A percentile compares a stretch with the other conserved stretches of the same genome.
phyloP scores from a whole-genome alignment of 2,329 filamentous ascomycete genomes.

The Furcasterigmium sp. region DNA sequence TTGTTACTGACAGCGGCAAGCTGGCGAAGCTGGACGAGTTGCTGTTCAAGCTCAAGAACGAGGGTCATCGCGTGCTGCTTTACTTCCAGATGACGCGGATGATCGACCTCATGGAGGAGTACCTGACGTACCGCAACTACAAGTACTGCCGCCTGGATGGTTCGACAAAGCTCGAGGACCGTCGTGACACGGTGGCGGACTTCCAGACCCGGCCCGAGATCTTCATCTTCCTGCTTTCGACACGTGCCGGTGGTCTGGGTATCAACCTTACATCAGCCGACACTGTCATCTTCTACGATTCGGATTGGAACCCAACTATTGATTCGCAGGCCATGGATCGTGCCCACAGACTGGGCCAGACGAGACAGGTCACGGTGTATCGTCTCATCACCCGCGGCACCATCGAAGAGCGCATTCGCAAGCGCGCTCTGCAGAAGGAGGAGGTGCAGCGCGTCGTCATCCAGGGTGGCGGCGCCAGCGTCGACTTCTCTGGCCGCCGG shows the following conservation, averaged over 20 bases:
- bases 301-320: constrained; percentile 98
- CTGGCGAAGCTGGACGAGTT: constrained; percentile 85
- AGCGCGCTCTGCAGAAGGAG: constrained; percentile 95
- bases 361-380: constrained; percentile 92
- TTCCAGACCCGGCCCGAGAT: constrained; percentile 94
- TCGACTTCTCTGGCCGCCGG: constrained; percentile 92
- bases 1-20: constrained; percentile 97
- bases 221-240: constrained; percentile 94
- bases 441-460: constrained; percentile 98
- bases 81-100: constrained; percentile 99
- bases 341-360: constrained; percentile 95
- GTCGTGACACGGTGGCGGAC: constrained; percentile 91
- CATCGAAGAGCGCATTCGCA: constrained; percentile 96
- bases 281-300: constrained; percentile 99
- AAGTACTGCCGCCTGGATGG: constrained; percentile 96
- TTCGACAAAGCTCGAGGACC: constrained; percentile 94
- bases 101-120: constrained; percentile 99
- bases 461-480: constrained; percentile 80
- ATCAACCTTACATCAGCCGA: constrained; percentile 97
- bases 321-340: constrained; percentile 99
- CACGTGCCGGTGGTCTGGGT: constrained; percentile 92
- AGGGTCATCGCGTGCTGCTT: constrained; percentile 85
- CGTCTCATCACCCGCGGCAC: constrained; percentile 94
- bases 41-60: constrained; percentile 83
- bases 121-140: constrained; percentile 97